Evolutionary conservation across 2,329 filamentous ascomycete species (phyloP).

Genomic region (Trichoderma breve): DNA sequence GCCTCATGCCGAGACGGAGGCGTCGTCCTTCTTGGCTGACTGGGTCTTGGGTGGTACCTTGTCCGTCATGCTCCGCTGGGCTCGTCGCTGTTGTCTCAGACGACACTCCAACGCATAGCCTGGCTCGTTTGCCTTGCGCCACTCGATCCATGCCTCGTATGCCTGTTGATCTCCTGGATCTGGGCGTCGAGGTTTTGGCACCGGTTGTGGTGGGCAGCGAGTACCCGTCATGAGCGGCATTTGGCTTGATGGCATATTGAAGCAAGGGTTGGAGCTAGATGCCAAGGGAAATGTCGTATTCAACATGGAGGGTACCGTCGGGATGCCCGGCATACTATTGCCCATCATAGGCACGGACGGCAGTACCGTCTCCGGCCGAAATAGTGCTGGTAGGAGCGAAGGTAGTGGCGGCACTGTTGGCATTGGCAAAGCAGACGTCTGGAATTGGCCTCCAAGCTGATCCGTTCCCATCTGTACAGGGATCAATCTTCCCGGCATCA

Average conservation of each 20-base stretch:
- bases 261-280: not conserved
- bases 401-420: not conserved
- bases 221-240: not conserved
- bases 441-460: not conserved
- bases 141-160: constrained; percentile 50
- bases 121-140: constrained; percentile 48
- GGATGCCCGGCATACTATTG: not conserved
- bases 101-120: constrained; percentile 49
- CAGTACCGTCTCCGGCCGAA: not conserved
- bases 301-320: not conserved
- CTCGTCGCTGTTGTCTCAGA: constrained; percentile 41
- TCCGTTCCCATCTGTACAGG: not conserved
- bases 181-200: constrained; percentile 42
- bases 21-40: not conserved
- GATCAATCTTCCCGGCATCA: not conserved
- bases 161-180: constrained; percentile 43
- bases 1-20: not conserved
- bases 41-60: constrained; percentile 1
- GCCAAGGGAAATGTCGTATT: not conserved
- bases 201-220: constrained; percentile 25
- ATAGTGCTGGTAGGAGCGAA: not conserved
- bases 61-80: constrained; percentile 28
- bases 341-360: constrained; percentile 1
- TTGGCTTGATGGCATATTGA: not conserved
- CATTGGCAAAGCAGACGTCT: not conserved